Percentiles rank a stretch among this genome's conserved stretches.
Evolutionary conservation across 305 asterid genomes (phyloP).

Genomic region (Solanum hybrid): DNA sequence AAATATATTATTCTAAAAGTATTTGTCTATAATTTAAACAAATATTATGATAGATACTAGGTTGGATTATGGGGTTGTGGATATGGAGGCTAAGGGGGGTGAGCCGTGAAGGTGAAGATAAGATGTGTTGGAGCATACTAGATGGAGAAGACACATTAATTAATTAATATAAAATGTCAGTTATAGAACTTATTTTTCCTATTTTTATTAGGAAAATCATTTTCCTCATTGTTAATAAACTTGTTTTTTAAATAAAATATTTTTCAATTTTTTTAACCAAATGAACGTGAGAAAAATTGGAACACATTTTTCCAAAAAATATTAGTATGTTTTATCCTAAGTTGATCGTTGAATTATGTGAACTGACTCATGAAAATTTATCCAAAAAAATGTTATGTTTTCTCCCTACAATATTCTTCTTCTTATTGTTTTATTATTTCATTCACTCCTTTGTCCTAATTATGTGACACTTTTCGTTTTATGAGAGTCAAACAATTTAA

Average conservation of each 20-base stretch:
- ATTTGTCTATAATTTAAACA: neutral
- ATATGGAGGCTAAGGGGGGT: neutral
- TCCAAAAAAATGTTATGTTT: neutral
- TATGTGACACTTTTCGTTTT: neutral
- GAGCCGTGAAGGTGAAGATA: neutral
- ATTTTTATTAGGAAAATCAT: neutral
- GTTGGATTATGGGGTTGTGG: neutral
- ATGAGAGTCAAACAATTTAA: too few relatives aligned
- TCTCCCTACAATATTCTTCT: neutral
- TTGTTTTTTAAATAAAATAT: neutral
- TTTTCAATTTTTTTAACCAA: neutral
- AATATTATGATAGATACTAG: neutral
- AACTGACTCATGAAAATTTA: neutral
- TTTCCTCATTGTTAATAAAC: neutral
- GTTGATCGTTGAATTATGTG: neutral
- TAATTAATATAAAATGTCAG: neutral
- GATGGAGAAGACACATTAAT: neutral
- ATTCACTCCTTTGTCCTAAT: too few relatives aligned
- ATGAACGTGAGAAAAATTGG: neutral
- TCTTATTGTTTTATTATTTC: neutral
- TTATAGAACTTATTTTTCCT: accelerated
- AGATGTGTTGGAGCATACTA: accelerated
- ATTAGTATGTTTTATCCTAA: neutral
- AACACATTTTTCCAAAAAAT: neutral
- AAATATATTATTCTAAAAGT: neutral